Base-by-base conservation (phyloP, 176 grass and related monocot genomes). In the Avena eriantha region DNA sequence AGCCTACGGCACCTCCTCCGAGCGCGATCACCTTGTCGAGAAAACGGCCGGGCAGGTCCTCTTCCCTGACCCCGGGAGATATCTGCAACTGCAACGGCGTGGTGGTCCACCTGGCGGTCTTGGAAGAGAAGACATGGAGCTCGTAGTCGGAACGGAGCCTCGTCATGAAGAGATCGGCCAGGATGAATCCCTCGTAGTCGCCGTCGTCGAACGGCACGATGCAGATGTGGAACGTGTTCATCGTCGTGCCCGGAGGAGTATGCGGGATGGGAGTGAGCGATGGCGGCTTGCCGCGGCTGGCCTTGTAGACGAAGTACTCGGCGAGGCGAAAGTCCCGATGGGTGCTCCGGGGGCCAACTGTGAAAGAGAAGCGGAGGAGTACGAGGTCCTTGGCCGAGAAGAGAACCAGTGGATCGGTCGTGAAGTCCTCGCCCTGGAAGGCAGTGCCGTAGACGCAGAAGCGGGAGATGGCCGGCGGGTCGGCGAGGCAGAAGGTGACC, bases 241-340 rank as follows among this genome's bases (percentile, higher is more conserved):
- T 6, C 11, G 0, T 57, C 7, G 5, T 41, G 39, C 7, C 18
- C 13, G 17, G 54, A 21, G 18, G 18, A 21, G 18, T 0, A 8
- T 18, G 4, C 54, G 54, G 57, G 21, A 60, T n/a, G 16, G 21
- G 57, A 10, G 2, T 60, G n/a, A 60, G 57, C 9, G n/a, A 60
- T 47, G 45, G 45, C 57, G 57, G 57, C 57, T n/a, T 60, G 57
- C 57, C 57, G 8, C n/a, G 57, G 18, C 8, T 2, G 19, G 57
- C 57, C 57, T 23, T 60, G 57, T 60, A 60, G 57, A 60, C n/a
- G 7, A 60, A 60, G 57, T 60, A 60, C n/a, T 60, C 21, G n/a
- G 9, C 8, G n/a, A 23, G 57, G 3, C 18, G 0, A n/a, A 1
- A 23, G 1, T 60, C 18, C 3, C 18, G 7, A 10, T 0, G 0